Base-by-base conservation (phyloP, 2,329 filamentous ascomycete species). In the Colletotrichum endophyticum region DNA sequence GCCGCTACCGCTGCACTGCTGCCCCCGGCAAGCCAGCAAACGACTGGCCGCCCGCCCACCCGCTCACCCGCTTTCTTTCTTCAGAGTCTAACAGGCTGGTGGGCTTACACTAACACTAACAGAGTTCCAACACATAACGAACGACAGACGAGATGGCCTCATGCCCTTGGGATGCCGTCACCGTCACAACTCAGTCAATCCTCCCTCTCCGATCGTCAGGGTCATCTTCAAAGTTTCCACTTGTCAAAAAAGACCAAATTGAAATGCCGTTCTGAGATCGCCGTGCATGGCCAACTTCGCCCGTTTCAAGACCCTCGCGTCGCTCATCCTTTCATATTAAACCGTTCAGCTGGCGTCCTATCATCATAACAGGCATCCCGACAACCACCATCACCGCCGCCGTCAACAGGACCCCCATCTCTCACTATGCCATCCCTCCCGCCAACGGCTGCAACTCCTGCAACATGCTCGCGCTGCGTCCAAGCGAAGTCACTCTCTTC, bases 221-320 rank as follows among this genome's bases (percentile, higher is more conserved):
- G 56, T 64, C 73, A 69, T 44, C 22, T 28, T 64, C 62, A 64
- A 49, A 39, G 62, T 63, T 73, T 57, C 30, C 63, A 28, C 73
- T 73, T 67, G 73, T 64, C 63, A 73, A 56, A 56, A 49, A 30
- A 27, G 70, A 68, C 56, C 22, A 66, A 57, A n/a, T 28, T 25
- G 70, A 64, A 59, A 27, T 57, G 57, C 32, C 56, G 57, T 73
- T 34, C 64, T 57, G 59, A 73, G 57, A 76, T 73, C 70, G 57
- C 64, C 70, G 27, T 59, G 27, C 64, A 69, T 56, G 28, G 70
- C 57, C 56, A 32, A 53, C 32, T 30, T 69, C 59, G 59, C 62
- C 44, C 59, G 73, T 73, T 76, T 76, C 73, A 73, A 72, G 49
- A 32, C 27, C 59, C 44, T 73, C 70, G 64, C 73, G 66, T 69